These are phyloP conservation scores for Cyamopsis tetragonoloba DNA, from an alignment of 306 rosid species.

Conservation along the genomic window DNA sequence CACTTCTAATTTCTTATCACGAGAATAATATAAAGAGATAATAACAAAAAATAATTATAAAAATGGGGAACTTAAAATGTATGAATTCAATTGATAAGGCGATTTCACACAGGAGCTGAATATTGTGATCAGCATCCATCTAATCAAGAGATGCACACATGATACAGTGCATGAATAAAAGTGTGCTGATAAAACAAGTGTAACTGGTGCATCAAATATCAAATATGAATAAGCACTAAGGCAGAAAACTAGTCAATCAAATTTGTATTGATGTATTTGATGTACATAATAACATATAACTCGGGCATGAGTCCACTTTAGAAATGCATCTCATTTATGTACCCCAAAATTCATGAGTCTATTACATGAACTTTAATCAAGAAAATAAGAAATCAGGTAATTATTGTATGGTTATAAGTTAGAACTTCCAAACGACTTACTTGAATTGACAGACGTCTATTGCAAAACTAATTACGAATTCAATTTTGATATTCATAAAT, in stretches of 20 bases:
- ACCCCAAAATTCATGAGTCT: background rate
- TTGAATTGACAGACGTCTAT: background rate
- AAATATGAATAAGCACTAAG: background rate
- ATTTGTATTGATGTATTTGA: background rate
- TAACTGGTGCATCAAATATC: background rate
- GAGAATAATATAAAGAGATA: background rate
- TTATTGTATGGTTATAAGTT: background rate
- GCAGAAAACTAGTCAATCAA: background rate
- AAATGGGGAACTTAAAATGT: background rate
- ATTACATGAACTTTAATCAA: background rate
- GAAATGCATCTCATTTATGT: background rate
- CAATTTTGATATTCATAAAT: background rate
- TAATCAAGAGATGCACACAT: background rate
- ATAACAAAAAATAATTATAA: background rate
- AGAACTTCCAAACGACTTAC: too few relatives aligned
- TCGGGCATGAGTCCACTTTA: background rate
- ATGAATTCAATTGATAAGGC: background rate
- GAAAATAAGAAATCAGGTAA: background rate
- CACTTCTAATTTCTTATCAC: background rate
- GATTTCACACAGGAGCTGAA: background rate
- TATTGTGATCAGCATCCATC: conserved; percentile 8
- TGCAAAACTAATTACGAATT: background rate
- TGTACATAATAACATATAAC: background rate
- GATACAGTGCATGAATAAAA: background rate
- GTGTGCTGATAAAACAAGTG: background rate